Evolutionary conservation across 75 land plant genomes (phyloP), one percentile per base, ranked within the genome.

Genomic region (Adiantum capillusveneris): DNA sequence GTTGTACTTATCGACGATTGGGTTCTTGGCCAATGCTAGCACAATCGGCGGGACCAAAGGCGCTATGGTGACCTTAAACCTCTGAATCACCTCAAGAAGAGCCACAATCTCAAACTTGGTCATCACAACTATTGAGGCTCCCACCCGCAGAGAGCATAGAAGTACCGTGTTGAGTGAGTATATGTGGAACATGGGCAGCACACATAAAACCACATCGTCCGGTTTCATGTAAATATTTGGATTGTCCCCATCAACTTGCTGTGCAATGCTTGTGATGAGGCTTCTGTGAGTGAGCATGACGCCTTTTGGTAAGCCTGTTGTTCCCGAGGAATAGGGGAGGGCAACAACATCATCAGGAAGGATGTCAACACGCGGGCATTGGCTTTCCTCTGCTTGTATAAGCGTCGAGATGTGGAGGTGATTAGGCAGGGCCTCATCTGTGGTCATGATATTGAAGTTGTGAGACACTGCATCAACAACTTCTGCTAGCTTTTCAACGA

Each of bases 171-270:
- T 81, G 30, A 87, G 74, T 0, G 82, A 84, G 60, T 87, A 87
- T 16, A 87, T 84, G 69, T 87, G 92, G 62, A 84, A 88, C 62
- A 87, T 30, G 0, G 92, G 92, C 39, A 87, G 60, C 24, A 87
- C 78, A 67, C 92, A 87, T 2, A 87, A 69, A 14, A 84, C 31
- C 31, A 84, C 85, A 59, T 87, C 88, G 31, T 81, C 80, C 0
- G 12, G 1, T 24, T 31, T 41, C 68, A 81, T 43, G 59, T 81
- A 67, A 18, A 87, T 59, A 27, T 81, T 75, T 0, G 86, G 86
- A 34, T 86, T 86, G n/a, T 83, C 90, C 1, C 90, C 90, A 60
- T 86, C 90, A 19, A 86, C 90, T 26, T 92, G 97, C 65, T 85
- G 89, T 0, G 89, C 79, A 2, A 84, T 77, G 67, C 78, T 75